These are phyloP conservation scores for Andrographis paniculata DNA, from an alignment of 305 asterid species.

Conservation along the genomic window DNA sequence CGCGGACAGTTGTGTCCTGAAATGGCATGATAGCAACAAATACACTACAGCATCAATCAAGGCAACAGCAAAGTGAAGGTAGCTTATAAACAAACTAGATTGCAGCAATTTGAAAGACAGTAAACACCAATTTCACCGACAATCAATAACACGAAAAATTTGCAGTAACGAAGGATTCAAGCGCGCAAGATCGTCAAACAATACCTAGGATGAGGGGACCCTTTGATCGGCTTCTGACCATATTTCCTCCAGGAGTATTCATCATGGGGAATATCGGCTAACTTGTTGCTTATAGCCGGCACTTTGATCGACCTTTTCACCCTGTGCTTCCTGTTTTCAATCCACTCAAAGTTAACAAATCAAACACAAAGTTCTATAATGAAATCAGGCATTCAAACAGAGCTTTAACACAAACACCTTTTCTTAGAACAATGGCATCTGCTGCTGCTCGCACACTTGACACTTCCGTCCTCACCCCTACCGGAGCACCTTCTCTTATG, in stretches of 20 bases:
- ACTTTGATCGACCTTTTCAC: conserved; percentile 57
- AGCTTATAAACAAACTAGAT: too few relatives aligned
- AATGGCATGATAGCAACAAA: too few relatives aligned
- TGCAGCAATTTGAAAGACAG: too few relatives aligned
- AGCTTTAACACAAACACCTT: conserved; percentile 29
- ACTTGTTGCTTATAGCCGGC: conserved; percentile 65
- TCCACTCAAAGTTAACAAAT: neutral
- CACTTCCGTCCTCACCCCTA: conserved; percentile 69
- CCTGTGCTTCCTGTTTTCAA: conserved; percentile 47
- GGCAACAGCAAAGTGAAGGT: too few relatives aligned
- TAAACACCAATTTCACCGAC: too few relatives aligned
- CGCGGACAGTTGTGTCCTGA: too few relatives aligned
- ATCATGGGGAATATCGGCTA: conserved; percentile 67
- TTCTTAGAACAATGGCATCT: conserved; percentile 85
- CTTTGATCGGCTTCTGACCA: conserved; percentile 72
- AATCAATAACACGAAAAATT: too few relatives aligned
- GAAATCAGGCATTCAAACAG: neutral
- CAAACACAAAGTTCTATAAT: neutral
- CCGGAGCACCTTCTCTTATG: conserved; percentile 64
- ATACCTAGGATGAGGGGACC: conserved; percentile 75
- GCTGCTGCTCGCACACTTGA: conserved; percentile 58
- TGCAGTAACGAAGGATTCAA: too few relatives aligned
- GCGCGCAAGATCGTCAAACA: too few relatives aligned
- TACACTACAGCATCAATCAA: too few relatives aligned
- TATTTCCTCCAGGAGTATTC: conserved; percentile 77